Percentiles rank a stretch among this genome's conserved stretches.
Conservation (phyloP, 768 basidiomycete species). For the Leccinum rimulosum region DNA sequence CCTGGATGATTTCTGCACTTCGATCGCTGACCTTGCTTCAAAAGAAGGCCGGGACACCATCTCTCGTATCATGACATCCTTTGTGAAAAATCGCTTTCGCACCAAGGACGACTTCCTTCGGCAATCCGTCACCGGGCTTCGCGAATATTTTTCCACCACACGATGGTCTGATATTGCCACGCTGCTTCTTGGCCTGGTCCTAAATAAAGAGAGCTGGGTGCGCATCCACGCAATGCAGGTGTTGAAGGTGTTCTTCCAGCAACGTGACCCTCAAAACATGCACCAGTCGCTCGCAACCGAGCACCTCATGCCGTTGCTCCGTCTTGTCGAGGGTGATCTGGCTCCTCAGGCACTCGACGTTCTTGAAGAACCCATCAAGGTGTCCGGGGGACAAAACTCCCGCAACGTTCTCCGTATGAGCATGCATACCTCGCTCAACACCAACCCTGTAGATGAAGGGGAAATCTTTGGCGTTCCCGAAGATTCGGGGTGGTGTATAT, state of each 20-base stretch:
- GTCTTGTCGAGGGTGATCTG: conserved; percentile 84
- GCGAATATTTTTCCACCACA: conserved; percentile 78
- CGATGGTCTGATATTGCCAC: conserved; percentile 82
- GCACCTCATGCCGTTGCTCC: conserved; percentile 85
- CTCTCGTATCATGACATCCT: conserved; percentile 84
- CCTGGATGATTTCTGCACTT: conserved; percentile 68
- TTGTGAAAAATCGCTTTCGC: conserved; percentile 82
- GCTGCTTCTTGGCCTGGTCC: conserved; percentile 79
- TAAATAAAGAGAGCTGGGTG: conserved; percentile 82
- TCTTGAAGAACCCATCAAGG: conserved; percentile 85
- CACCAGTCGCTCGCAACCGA: conserved; percentile 79
- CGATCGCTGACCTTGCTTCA: conserved; percentile 71
- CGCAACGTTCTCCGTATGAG: conserved; percentile 92
- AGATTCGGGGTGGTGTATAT: conserved; percentile 85
- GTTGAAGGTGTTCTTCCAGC: conserved; percentile 85
- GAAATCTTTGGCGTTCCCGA: conserved; percentile 81
- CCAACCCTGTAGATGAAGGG: conserved; percentile 51
- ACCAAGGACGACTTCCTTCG: conserved; percentile 92
- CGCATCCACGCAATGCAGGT: conserved; percentile 82
- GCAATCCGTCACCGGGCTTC: conserved; percentile 80
- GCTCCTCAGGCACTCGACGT: conserved; percentile 86
- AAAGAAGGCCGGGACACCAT: conserved; percentile 75
- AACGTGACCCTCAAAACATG: conserved; percentile 72
- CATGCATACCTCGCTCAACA: conserved; percentile 57
- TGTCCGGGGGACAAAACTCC: conserved; percentile 73